Percentiles rank a stretch among this genome's conserved stretches.
Conservation (phyloP, 768 basidiomycete species). For the Tulasnella sp. region DNA sequence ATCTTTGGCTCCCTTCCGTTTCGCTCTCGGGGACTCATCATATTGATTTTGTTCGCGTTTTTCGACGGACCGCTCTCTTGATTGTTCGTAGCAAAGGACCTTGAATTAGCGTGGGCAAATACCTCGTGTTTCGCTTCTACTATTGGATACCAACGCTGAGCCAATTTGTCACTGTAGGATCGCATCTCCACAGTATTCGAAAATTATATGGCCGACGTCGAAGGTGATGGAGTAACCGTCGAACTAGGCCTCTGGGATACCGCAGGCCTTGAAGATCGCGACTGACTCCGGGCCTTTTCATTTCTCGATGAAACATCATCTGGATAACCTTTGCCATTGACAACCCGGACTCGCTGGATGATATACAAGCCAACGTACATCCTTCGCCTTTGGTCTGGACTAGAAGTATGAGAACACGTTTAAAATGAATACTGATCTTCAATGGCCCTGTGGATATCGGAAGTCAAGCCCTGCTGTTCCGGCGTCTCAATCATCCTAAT, state of each 20-base stretch:
- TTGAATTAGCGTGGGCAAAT: no score
- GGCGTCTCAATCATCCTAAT: slow-evolving; percentile 20
- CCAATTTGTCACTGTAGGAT: no score
- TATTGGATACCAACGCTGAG: no score
- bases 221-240: slow-evolving; percentile 12
- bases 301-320: slow-evolving; percentile 15
- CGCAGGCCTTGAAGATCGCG: no score
- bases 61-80: no score
- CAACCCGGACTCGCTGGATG: slow-evolving; percentile 14
- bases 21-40: no score
- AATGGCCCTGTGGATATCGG: slow-evolving; percentile 20
- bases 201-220: slow-evolving; percentile 16
- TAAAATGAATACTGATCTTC: background rate
- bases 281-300: slow-evolving; percentile 12
- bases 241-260: slow-evolving; percentile 17
- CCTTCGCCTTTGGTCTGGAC: background rate
- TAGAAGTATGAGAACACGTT: background rate
- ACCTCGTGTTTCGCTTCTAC: no score
- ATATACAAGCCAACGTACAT: slow-evolving; percentile 11
- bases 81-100: no score
- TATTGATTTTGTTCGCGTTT: no score
- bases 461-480: slow-evolving; percentile 20
- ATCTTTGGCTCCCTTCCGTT: no score
- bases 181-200: slow-evolving; percentile 16
- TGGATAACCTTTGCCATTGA: slow-evolving; percentile 16